Evolutionary conservation across 1,284 basidiomycete species (phyloP).

Genomic region (Leccinum griseonigrum): DNA sequence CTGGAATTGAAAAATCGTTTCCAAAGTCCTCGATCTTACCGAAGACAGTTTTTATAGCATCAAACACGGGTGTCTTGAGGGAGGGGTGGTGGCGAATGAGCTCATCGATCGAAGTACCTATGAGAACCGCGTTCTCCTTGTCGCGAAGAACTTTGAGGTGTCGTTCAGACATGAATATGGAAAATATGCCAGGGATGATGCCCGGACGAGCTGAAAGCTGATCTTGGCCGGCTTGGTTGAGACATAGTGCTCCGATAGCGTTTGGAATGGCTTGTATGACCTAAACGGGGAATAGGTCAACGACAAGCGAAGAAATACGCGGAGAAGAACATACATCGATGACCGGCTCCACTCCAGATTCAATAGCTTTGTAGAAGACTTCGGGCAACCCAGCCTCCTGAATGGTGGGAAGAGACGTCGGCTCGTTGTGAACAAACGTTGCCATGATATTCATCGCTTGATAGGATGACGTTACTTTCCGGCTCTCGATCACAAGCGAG

Average conservation of each 20-base stretch:
- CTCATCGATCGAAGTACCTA: conserved; percentile 92
- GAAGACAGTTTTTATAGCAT: conserved; percentile 69
- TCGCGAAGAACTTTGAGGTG: conserved; percentile 89
- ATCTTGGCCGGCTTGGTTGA: conserved; percentile 88
- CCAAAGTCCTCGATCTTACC: conserved; percentile 74
- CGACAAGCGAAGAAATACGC: background rate
- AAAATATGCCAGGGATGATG: conserved; percentile 83
- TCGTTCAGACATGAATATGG: conserved; percentile 82
- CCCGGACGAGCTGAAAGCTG: conserved; percentile 75
- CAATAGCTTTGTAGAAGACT: conserved; percentile 84
- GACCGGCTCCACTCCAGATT: conserved; percentile 81
- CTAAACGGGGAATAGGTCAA: conserved; percentile 36
- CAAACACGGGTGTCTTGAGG: conserved; percentile 79
- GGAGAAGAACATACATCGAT: conserved; percentile 62
- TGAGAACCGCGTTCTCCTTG: conserved; percentile 87
- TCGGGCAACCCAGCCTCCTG: conserved; percentile 93
- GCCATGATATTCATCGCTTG: conserved; percentile 96
- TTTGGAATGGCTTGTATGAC: conserved; percentile 92
- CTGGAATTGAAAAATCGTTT: conserved; percentile 52
- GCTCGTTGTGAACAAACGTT: conserved; percentile 98
- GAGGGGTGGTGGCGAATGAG: conserved; percentile 94
- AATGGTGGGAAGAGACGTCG: conserved; percentile 88
- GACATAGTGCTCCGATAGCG: conserved; percentile 94
- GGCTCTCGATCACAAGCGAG: background rate
- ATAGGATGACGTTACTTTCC: conserved; percentile 8